These are phyloP conservation scores for Colletotrichum echinochloae DNA, from an alignment of 2,329 filamentous ascomycete species.

Conservation along the genomic window DNA sequence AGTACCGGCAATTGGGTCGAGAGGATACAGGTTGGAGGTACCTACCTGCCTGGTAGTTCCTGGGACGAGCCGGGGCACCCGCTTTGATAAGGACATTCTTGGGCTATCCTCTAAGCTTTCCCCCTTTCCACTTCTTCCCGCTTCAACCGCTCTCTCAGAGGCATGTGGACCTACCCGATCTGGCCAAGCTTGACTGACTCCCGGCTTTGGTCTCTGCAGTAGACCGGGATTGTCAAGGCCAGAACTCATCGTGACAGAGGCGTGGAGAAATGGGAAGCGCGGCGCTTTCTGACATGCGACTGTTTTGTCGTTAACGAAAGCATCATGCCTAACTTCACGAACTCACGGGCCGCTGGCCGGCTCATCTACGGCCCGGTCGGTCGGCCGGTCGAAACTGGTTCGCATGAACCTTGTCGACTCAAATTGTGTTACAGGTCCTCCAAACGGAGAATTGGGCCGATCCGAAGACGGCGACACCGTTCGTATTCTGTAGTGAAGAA, in stretches of 20 bases:
- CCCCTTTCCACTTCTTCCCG: slow-evolving; percentile 30
- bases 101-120: slow-evolving; percentile 18
- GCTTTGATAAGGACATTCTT: slow-evolving; percentile 5
- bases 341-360: slow-evolving; percentile 22
- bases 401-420: slow-evolving; percentile 3
- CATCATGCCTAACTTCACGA: neutral
- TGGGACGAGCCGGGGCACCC: slow-evolving; percentile 5
- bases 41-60: neutral
- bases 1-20: slow-evolving; percentile 4
- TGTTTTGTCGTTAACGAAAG: slow-evolving; percentile 22
- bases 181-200: slow-evolving; percentile 18
- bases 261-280: neutral
- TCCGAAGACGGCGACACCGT: neutral
- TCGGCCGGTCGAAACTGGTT: slow-evolving; percentile 10
- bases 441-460: neutral
- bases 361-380: slow-evolving; percentile 3
- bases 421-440: neutral
- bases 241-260: slow-evolving; percentile 10
- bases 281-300: slow-evolving; percentile 16
- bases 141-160: slow-evolving; percentile 14
- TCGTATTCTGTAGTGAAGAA: slow-evolving; percentile 2
- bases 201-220: slow-evolving; percentile 4
- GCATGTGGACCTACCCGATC: slow-evolving; percentile 28
- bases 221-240: slow-evolving; percentile 9
- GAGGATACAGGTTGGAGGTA: slow-evolving; percentile 13